Percentiles rank a stretch among this genome's conserved stretches.
Evolutionary conservation across 345 rosid genomes (phyloP).

Genomic region (Populus pruinosa): DNA sequence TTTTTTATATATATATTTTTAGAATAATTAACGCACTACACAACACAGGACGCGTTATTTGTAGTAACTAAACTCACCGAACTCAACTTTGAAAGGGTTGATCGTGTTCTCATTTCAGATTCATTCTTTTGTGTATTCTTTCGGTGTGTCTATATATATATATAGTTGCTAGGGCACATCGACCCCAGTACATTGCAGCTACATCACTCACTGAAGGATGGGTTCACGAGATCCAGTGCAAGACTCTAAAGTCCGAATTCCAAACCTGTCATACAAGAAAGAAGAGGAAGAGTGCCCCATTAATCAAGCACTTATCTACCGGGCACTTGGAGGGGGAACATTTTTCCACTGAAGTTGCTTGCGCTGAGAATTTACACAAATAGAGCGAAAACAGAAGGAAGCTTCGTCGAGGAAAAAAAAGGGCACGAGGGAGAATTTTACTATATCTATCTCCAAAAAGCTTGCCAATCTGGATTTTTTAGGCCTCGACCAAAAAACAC

Average conservation of each 20-base stretch:
- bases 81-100: no score
- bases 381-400: no score
- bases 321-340: background rate
- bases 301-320: no score
- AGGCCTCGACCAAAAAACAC: background rate
- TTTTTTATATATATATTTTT: no score
- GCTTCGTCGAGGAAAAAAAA: background rate
- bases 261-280: background rate
- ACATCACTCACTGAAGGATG: background rate
- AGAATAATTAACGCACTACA: no score
- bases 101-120: no score
- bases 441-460: background rate
- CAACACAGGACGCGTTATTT: no score
- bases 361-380: background rate
- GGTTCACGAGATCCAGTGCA: background rate
- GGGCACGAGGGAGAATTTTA: background rate
- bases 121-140: no score
- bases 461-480: background rate
- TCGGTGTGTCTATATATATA: no score
- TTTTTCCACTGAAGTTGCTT: background rate
- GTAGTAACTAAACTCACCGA: no score
- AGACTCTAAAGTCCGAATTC: background rate
- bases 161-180: no score
- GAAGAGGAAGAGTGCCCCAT: background rate
- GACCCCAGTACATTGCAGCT: no score